A percentile compares a stretch with the other conserved stretches of the same genome.
phyloP scores from a whole-genome alignment of 139 green algal genomes.

The Pleodorina starrii region DNA sequence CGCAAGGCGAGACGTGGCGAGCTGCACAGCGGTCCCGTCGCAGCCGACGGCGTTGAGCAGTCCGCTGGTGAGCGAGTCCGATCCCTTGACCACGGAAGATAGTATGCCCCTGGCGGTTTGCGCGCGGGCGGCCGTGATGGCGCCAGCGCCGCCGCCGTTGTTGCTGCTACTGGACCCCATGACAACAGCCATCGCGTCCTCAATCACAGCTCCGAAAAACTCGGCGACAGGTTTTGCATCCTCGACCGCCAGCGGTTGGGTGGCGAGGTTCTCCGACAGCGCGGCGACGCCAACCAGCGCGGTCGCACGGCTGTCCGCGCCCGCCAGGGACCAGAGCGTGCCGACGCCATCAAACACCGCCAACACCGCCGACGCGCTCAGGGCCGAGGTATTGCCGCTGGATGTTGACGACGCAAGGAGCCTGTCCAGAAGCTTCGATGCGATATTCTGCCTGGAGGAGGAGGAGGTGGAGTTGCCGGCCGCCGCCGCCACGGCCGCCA shows the following conservation, averaged over 20 bases:
- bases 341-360: not conserved
- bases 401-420: not conserved
- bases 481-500: not conserved
- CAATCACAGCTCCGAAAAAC: not conserved
- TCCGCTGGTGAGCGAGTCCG: not conserved
- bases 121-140: not conserved
- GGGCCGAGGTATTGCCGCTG: not conserved
- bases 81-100: not conserved
- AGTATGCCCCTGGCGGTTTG: not conserved
- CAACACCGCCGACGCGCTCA: not conserved
- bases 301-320: not conserved
- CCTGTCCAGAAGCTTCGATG: not conserved
- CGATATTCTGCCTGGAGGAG: not conserved
- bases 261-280: not conserved
- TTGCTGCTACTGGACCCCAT: too few relatives aligned
- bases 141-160: too few relatives aligned
- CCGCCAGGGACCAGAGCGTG: not conserved
- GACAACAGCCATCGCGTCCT: not conserved
- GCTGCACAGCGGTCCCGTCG: not conserved
- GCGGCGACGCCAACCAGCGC: not conserved
- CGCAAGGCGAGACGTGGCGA: not conserved
- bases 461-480: not conserved
- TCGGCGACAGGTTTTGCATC: not conserved
- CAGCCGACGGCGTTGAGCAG: conserved; percentile 5
- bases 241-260: not conserved